Percentiles rank a stretch among this genome's conserved stretches.
phyloP scores from a whole-genome alignment of 169 alveolate species.

The Plasmodium chabaudi region DNA sequence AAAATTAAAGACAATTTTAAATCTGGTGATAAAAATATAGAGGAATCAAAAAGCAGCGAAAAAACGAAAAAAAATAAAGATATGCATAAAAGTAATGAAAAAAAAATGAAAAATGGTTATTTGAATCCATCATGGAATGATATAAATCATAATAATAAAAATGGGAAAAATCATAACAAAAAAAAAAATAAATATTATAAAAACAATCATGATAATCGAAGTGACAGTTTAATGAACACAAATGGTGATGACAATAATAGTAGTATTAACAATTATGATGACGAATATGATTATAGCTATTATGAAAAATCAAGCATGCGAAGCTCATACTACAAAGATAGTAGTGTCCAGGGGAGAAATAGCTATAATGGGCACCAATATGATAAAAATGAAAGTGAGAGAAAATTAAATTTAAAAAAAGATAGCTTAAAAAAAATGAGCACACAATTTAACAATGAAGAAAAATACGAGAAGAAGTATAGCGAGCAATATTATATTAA shows the following conservation, averaged over 20 bases:
- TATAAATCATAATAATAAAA: not conserved
- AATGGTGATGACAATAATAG: not conserved
- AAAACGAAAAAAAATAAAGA: slow-evolving; percentile 5
- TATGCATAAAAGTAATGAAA: slow-evolving; percentile 13
- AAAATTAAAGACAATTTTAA: not conserved
- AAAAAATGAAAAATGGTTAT: slow-evolving; percentile 1
- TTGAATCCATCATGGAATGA: not conserved
- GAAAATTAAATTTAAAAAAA: slow-evolving; percentile 26
- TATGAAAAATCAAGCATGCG: not conserved
- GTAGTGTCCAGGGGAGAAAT: not conserved
- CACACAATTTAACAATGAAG: not conserved
- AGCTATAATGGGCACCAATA: not conserved
- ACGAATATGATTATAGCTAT: not conserved
- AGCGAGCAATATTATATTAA: slow-evolving; percentile 21
- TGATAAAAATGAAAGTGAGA: slow-evolving; percentile 15
- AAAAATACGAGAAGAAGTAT: slow-evolving; percentile 11
- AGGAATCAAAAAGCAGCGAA: slow-evolving; percentile 4
- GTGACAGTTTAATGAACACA: not conserved
- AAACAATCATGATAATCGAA: not conserved
- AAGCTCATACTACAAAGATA: not conserved
- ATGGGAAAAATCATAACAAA: not conserved
- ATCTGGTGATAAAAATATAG: not conserved
- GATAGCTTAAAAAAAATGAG: slow-evolving; percentile 17
- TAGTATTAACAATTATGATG: not conserved
- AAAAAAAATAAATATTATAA: slow-evolving; percentile 4